These are phyloP conservation scores for Aureobasidium sp. DNA, from an alignment of 2,329 filamentous ascomycete species.

Conservation along the genomic window DNA sequence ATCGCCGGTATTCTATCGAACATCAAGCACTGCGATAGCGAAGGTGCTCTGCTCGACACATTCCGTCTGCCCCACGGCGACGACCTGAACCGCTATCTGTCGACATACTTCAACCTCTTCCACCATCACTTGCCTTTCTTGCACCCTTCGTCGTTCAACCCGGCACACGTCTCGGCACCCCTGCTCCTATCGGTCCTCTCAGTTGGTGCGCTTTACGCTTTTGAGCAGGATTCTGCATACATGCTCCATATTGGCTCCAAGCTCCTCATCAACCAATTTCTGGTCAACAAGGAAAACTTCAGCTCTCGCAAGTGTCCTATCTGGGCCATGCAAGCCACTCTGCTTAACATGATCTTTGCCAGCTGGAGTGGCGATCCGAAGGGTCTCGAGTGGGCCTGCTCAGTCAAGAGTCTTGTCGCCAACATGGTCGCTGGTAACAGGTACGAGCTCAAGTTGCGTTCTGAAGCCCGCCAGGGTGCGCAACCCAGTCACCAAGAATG, in stretches of 20 bases:
- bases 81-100: slow-evolving; percentile 83
- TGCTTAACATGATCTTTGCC: slow-evolving; percentile 97
- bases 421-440: slow-evolving; percentile 98
- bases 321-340: slow-evolving; percentile 96
- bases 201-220: slow-evolving; percentile 92
- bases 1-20: slow-evolving; percentile 79
- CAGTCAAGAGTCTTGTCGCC: slow-evolving; percentile 93
- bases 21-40: slow-evolving; percentile 71
- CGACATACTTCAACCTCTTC: slow-evolving; percentile 94
- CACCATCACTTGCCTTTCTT: slow-evolving; percentile 95
- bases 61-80: slow-evolving; percentile 79
- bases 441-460: slow-evolving; percentile 90
- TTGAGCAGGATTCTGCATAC: slow-evolving; percentile 94
- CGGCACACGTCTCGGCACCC: slow-evolving; percentile 71
- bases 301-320: slow-evolving; percentile 94
- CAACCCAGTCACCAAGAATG: slow-evolving; percentile 78
- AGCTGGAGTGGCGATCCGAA: slow-evolving; percentile 99
- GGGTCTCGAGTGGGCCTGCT: slow-evolving; percentile 96
- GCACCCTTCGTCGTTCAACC: slow-evolving; percentile 84
- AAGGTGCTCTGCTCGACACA: slow-evolving; percentile 76
- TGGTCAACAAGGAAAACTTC: slow-evolving; percentile 98
- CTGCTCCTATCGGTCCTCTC: slow-evolving; percentile 85
- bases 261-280: slow-evolving; percentile 90
- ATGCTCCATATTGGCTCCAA: slow-evolving; percentile 97
- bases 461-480: slow-evolving; percentile 73